phyloP scores from a whole-genome alignment of 208 protist species.

The Leishmania lainsoni region DNA sequence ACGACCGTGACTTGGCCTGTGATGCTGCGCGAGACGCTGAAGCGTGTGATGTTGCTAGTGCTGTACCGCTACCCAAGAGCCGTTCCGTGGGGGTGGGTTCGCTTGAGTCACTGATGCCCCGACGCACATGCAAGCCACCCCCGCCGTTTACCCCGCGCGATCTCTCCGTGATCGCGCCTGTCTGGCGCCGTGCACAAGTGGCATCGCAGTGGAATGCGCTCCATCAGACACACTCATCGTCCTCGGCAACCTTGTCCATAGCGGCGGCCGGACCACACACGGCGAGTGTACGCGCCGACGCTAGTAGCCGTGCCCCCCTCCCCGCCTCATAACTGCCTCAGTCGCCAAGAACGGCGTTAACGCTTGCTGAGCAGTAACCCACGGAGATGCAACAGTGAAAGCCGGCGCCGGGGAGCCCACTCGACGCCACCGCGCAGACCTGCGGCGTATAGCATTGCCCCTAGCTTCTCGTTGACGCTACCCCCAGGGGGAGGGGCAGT shows the following conservation, averaged over 20 bases:
- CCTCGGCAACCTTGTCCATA: neutral
- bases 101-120: slow-evolving; percentile 7
- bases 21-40: slow-evolving; percentile 34
- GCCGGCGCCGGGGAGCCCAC: neutral
- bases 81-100: slow-evolving; percentile 37
- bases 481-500: slow-evolving; percentile 16
- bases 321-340: neutral
- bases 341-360: neutral
- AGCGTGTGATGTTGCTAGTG: slow-evolving; percentile 37
- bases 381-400: neutral
- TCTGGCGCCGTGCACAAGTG: neutral
- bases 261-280: neutral
- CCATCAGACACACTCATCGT: slow-evolving; percentile 3
- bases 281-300: neutral
- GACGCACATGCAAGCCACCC: neutral
- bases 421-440: slow-evolving; percentile 17
- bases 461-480: slow-evolving; percentile 15
- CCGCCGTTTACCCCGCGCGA: neutral
- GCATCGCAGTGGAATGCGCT: neutral
- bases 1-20: slow-evolving; percentile 33
- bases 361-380: neutral
- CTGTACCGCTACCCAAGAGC: slow-evolving; percentile 32
- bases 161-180: neutral
- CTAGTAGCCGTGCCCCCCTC: neutral
- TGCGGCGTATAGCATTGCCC: slow-evolving; percentile 21